Evolutionary conservation across 2,329 filamentous ascomycete genomes (phyloP), one percentile per base, ranked within the genome.

Genomic region (Colletotrichum falcatum): DNA sequence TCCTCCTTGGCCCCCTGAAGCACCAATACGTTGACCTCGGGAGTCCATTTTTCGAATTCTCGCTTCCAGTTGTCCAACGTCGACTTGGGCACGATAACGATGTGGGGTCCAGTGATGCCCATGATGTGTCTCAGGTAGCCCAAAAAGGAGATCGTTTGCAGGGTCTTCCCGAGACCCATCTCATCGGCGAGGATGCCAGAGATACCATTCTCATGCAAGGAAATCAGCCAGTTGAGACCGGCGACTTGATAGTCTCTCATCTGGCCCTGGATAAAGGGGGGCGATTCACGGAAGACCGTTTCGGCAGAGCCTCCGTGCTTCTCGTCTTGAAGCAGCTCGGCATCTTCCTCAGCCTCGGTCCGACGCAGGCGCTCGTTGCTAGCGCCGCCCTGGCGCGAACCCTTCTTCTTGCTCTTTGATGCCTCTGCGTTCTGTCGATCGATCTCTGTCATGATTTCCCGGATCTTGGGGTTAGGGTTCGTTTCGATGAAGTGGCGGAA

Each of bases 401-500:
- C 89, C 48, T 88, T 91, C 75, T 94, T 95, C 81, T 94, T 94
- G 12, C 86, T 86, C 73, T 88, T 92, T 48, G 86, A 85, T 37
- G 90, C 88, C 74, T 94, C 93, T 16, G 88, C 91, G 79, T 98
- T 97, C 79, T 97, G 95, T 56, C 94, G 91, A 81, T 99, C 96
- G 77, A 98, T 98, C 81, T 98, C 94, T 61, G 89, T 88, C 88
- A 98, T 96, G 75, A 98, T 94, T 69, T 97, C 93, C 76, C 95
- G 93, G 77, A 98, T 96, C 76, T 93, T 94, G 20, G 96, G 95
- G 78, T 99, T 95, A 6, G 95, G 95, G 78, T 98, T 99, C 11
- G 94, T 94, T 79, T 98, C 95, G 83, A 99, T 99, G 81, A 99
- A 99, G 83, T 99, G 96, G 74, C 97, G 94, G 85, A 99, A 99